Percentiles rank a stretch among this genome's conserved stretches.
Evolutionary conservation across 257 asterid species (phyloP).

Genomic region (Rauvolfia tetraphylla): DNA sequence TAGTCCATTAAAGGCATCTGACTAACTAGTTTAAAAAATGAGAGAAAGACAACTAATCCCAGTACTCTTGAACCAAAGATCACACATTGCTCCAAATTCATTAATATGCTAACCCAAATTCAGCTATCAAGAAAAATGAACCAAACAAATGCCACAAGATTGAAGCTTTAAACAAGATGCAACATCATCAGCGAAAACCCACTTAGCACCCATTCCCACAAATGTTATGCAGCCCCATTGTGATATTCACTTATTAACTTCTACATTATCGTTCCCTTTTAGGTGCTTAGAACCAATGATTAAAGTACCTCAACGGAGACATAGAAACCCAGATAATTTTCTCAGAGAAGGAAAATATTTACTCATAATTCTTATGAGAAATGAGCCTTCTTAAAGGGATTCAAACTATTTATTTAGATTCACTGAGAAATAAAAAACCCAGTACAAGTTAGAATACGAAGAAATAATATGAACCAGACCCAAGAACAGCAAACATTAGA

Average conservation of each 20-base stretch:
- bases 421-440: not conserved
- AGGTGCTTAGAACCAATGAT: not conserved
- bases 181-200: not conserved
- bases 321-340: not conserved
- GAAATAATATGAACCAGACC: slow-evolving; percentile 2
- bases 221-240: not conserved
- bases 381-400: not conserved
- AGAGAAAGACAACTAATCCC: not conserved
- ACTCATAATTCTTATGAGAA: not conserved
- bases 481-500: not conserved
- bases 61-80: not conserved
- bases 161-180: not conserved
- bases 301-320: not conserved
- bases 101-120: not conserved
- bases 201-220: not conserved
- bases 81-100: not conserved
- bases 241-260: not conserved
- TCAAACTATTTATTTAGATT: not conserved
- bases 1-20: not conserved
- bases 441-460: not conserved
- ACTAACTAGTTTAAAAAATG: not conserved
- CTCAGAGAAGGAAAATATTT: not conserved
- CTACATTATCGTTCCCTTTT: not conserved
- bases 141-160: not conserved
- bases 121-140: not conserved